Conservation (phyloP, 306 rosid genomes). For the Lagenaria siceraria region DNA sequence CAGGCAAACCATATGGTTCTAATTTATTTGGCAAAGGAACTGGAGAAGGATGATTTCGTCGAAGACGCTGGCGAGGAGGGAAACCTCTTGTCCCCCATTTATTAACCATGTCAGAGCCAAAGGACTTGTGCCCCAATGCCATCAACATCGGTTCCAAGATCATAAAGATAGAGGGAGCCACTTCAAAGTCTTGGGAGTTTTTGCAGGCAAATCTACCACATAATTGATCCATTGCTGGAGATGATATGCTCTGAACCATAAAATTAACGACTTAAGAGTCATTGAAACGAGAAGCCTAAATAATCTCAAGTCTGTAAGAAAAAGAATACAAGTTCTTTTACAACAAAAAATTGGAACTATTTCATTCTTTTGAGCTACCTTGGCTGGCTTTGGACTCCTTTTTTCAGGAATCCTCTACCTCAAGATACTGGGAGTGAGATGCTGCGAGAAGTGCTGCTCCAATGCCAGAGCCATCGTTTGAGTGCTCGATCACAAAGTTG, state of each 20-base stretch:
- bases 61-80: background rate
- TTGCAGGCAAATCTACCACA: conserved; percentile 4
- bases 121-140: background rate
- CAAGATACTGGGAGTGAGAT: conserved; percentile 76
- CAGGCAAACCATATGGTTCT: background rate
- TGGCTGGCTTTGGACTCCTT: conserved; percentile 8
- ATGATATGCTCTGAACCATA: conserved; percentile 18
- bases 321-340: conserved; percentile 6
- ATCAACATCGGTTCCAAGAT: background rate
- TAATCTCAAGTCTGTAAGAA: conserved; percentile 5
- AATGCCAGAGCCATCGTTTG: conserved; percentile 84
- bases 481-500: conserved; percentile 43
- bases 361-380: conserved; percentile 19
- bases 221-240: conserved; percentile 3
- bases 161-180: background rate
- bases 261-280: conserved; percentile 2
- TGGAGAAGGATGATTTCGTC: background rate
- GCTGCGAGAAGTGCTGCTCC: conserved; percentile 98
- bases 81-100: background rate
- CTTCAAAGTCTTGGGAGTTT: background rate
- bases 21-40: conserved; percentile 3
- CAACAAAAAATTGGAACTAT: conserved; percentile 19
- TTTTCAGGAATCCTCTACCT: conserved; percentile 38
- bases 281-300: conserved; percentile 6
- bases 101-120: background rate